Base-by-base conservation (phyloP, 2,329 filamentous ascomycete species). In the Verruconis gallopava region DNA sequence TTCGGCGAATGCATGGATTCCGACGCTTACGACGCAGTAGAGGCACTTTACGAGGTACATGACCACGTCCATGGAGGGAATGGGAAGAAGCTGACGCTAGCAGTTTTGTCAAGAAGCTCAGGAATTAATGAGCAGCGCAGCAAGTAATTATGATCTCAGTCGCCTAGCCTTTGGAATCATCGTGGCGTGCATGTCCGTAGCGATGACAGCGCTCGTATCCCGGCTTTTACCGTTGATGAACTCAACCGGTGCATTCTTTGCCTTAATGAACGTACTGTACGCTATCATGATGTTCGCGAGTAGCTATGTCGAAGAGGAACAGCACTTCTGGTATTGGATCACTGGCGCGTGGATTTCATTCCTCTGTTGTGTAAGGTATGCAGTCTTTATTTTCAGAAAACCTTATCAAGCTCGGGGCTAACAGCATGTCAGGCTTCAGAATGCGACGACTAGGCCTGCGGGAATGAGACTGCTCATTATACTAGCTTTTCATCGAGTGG, bases 291-390 rank as follows among this genome's bases (percentile, higher is more conserved):
- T 96, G 88, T 96, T 96, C 62, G 89, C 88, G 6, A 94, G 85
- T 57, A 96, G 88, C 55, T 98, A 91, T 58, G 85, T 98, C 2
- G 91, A 98, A 60, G 91, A 98, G 62, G 91, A 98, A 59, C 91
- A 98, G 38, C 85, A 96, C 50, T 95, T 94, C 57, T 98, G 91
- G 91, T 96, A 98, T 62, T 96, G 89, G 86, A 63, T 76, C 1
- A 73, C 80, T 0, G 78, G 81, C 0, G 72, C 75, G 4, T 93
- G 83, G 83, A 61, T 69, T 35, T 57, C 66, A 43, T 65, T 66
- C 44, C 56, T 77, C 11, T 65, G 68, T 49, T 48, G 66, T 30
- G 60, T 48, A 49, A 56, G 53, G 46, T 55, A 60, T 28, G 44
- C 45, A 5, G n/a, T n/a, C n/a, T n/a, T 30, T 30, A n/a, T 30